Evolutionary conservation across 2,329 filamentous ascomycete species (phyloP).

Genomic region (Neofusicoccum cordaticola): DNA sequence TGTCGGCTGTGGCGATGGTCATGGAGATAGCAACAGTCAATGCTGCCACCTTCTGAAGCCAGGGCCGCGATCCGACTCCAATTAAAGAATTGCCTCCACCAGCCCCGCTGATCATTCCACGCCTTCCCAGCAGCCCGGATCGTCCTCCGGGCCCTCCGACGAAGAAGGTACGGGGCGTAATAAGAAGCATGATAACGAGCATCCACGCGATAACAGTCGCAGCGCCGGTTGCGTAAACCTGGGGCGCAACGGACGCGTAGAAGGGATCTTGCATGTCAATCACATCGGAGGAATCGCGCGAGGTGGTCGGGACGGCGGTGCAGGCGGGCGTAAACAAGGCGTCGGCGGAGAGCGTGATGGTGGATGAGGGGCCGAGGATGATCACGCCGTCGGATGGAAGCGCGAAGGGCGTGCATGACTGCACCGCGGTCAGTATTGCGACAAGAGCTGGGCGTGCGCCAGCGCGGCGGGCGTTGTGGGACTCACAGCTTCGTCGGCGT

Average conservation of each 20-base stretch:
- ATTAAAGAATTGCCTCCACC: slow-evolving; percentile 61
- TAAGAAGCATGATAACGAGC: slow-evolving; percentile 88
- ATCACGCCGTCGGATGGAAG: slow-evolving; percentile 59
- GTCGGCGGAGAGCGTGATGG: slow-evolving; percentile 58
- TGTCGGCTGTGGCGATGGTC: slow-evolving; percentile 89
- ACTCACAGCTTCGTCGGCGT: slow-evolving; percentile 11
- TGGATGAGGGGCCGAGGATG: slow-evolving; percentile 52
- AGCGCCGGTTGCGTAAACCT: slow-evolving; percentile 87
- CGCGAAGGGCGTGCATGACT: slow-evolving; percentile 62
- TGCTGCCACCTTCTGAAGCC: slow-evolving; percentile 74
- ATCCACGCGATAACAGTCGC: slow-evolving; percentile 90
- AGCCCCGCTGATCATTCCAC: slow-evolving; percentile 81
- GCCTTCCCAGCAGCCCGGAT: slow-evolving; percentile 73
- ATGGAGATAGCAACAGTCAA: slow-evolving; percentile 72
- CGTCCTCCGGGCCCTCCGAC: slow-evolving; percentile 66
- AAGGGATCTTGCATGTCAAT: slow-evolving; percentile 77
- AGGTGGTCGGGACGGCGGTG: slow-evolving; percentile 25
- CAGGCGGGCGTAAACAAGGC: slow-evolving; percentile 61
- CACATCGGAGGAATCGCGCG: slow-evolving; percentile 40
- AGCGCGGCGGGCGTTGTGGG: not conserved
- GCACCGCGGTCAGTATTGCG: slow-evolving; percentile 3
- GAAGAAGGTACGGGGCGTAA: slow-evolving; percentile 91
- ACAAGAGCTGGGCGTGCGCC: not conserved
- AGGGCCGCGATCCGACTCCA: slow-evolving; percentile 85
- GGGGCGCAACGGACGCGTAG: slow-evolving; percentile 88